Percentiles rank a stretch among this genome's conserved stretches.
Evolutionary conservation across 2,329 filamentous ascomycete genomes (phyloP).

Genomic region (Fusarium albosuccineum): DNA sequence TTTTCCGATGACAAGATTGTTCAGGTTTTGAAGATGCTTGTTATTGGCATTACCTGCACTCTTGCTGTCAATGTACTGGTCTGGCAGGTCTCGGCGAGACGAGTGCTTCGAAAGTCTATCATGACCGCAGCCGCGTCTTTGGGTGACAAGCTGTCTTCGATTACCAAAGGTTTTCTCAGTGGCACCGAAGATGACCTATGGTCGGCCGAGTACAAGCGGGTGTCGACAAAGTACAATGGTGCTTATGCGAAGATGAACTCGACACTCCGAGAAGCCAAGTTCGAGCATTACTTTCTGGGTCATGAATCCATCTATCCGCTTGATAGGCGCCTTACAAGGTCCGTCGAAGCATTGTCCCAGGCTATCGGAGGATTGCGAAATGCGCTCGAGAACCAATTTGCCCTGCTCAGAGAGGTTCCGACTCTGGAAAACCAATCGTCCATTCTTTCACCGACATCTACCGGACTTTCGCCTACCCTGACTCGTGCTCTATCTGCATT

Average conservation of each 20-base stretch:
- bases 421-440: constrained; percentile 26
- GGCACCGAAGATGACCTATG: constrained; percentile 84
- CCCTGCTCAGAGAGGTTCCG: constrained; percentile 77
- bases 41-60: constrained; percentile 80
- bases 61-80: constrained; percentile 82
- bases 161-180: constrained; percentile 85
- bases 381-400: constrained; percentile 90
- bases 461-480: constrained; percentile 43
- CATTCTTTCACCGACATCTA: constrained; percentile 33
- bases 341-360: constrained; percentile 86
- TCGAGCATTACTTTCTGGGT: constrained; percentile 87
- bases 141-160: constrained; percentile 83
- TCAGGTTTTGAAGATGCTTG: constrained; percentile 85
- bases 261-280: constrained; percentile 86
- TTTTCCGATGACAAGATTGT: constrained; percentile 86
- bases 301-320: constrained; percentile 83
- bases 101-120: constrained; percentile 79
- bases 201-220: constrained; percentile 73
- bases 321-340: constrained; percentile 84
- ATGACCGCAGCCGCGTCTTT: constrained; percentile 79
- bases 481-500: constrained; percentile 48
- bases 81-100: constrained; percentile 82
- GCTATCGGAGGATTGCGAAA: constrained; percentile 91
- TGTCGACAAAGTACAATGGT: constrained; percentile 73
- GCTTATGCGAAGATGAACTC: constrained; percentile 79